These are phyloP conservation scores for Gaeumannomyces sp. DNA, from an alignment of 2,329 filamentous ascomycete genomes.

Conservation along the genomic window DNA sequence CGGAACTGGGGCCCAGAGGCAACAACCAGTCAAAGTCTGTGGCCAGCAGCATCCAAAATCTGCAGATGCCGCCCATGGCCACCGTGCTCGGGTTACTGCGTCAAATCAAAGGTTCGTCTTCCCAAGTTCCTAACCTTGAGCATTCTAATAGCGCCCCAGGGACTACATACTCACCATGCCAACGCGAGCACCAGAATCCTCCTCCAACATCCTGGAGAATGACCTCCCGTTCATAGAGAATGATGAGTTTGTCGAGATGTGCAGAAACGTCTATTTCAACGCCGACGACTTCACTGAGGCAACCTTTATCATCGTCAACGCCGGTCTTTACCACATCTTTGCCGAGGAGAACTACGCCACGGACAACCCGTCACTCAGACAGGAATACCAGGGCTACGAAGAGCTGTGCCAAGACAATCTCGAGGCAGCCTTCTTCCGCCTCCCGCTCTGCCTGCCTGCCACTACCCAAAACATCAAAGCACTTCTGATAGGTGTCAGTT, in stretches of 20 bases:
- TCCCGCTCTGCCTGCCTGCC: slow-evolving; percentile 2
- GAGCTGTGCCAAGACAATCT: slow-evolving; percentile 1
- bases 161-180: background rate
- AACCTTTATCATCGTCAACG: slow-evolving; percentile 7
- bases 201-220: background rate
- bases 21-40: background rate
- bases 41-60: background rate
- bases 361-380: background rate
- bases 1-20: background rate
- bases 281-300: slow-evolving; percentile 5
- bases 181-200: background rate
- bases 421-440: slow-evolving; percentile 2
- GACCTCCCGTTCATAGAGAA: slow-evolving; percentile 3
- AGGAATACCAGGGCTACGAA: slow-evolving; percentile 3
- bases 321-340: slow-evolving; percentile 4
- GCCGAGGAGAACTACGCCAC: slow-evolving; percentile 4
- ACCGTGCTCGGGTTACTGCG: background rate
- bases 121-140: too few species aligned
- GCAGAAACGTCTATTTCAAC: slow-evolving; percentile 7
- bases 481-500: background rate
- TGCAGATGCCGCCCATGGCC: slow-evolving; percentile 8
- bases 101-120: background rate
- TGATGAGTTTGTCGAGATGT: slow-evolving; percentile 3
- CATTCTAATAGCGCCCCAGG: too few species aligned
- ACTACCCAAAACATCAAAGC: slow-evolving; percentile 4